Base-by-base conservation (phyloP, 2,329 filamentous ascomycete genomes). In the Lasiodiplodia hormozganensis region DNA sequence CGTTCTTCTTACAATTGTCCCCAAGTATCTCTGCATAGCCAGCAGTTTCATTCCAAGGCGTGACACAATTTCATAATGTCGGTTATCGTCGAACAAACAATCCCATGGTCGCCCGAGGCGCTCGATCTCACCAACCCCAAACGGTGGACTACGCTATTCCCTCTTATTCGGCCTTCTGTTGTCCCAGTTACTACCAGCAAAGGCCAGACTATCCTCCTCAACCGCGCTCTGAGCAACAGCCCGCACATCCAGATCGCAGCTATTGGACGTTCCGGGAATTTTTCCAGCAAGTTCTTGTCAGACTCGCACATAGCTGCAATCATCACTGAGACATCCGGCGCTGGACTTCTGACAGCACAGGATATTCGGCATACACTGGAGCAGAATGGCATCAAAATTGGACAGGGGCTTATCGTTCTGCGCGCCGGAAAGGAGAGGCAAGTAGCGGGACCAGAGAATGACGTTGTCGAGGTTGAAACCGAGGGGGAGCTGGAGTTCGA, bases 41-140 rank as follows among this genome's bases (percentile, higher is more conserved):
- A 38, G 43, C 10, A 16, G 12, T 62, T 12, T 4, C 25, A 18
- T 11, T 25, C 12, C 5, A 10, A 25, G 16, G 8, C 4, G n/a
- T 43, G 5, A 47, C 23, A 40, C 34, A 34, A 18, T n/a, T 49
- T 8, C 60, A 68, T n/a, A 34, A 79, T 79, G 77, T 72, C 76
- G 38, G 72, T 79, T n/a, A 74, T 78, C 21, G 77, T 79, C 47
- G 74, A 77, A 47, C 77, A 78, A 68, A 79, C 77, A 2, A 73
- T 78, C 18, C 77, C 77, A 2, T 79, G 78, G 69, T 67, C 71
- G 10, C 54, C 71, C 3, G 40, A 70, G 40, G 65, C 70, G 23
- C 72, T 79, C 18, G 74, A 77, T 47, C 72, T 77, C 38, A 70
- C 73, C 21, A 77, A 75, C 52, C 66, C 76, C 8, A 57, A 70